A percentile compares a stretch with the other conserved stretches of the same genome.
Conservation (phyloP, 495 filamentous ascomycete species). For the Rhizodiscina lignyota region DNA sequence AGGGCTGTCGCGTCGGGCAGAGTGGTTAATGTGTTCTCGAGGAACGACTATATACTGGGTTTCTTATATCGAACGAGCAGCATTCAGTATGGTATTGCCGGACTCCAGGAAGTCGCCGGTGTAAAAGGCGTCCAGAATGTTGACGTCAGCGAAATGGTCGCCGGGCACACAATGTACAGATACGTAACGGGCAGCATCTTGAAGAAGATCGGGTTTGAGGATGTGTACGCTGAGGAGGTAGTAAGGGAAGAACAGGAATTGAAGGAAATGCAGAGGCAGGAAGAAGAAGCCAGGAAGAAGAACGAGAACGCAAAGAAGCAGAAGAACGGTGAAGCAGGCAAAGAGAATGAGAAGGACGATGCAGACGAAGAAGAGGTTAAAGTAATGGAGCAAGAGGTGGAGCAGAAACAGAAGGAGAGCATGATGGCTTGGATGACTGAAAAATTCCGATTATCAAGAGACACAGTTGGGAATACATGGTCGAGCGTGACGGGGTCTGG, state of each 20-base stretch:
- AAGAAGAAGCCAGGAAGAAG: constrained; percentile 23
- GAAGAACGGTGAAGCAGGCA: constrained; percentile 7
- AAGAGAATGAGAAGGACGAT: constrained; percentile 9
- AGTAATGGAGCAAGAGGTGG: constrained; percentile 4
- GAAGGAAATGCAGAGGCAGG: constrained; percentile 34
- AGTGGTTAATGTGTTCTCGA: constrained; percentile 42
- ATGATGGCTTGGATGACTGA: not conserved
- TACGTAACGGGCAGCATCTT: constrained; percentile 36
- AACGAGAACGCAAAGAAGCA: constrained; percentile 9
- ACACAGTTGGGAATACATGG: too few relatives aligned
- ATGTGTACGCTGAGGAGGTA: constrained; percentile 30
- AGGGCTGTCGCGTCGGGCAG: constrained; percentile 37
- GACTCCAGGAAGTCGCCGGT: constrained; percentile 34
- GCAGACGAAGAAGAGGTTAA: constrained; percentile 12
- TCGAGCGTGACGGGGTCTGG: too few relatives aligned
- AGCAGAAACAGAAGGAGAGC: constrained; percentile 1
- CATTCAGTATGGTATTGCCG: constrained; percentile 39
- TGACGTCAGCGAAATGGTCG: constrained; percentile 36
- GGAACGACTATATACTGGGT: constrained; percentile 41
- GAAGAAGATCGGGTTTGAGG: constrained; percentile 36
- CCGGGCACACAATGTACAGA: constrained; percentile 36
- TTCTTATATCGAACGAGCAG: constrained; percentile 38
- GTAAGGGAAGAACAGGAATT: constrained; percentile 32
- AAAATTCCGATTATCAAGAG: not conserved
- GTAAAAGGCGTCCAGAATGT: constrained; percentile 40